phyloP scores from a whole-genome alignment of 2,329 filamentous ascomycete species.

The Calycina marina region DNA sequence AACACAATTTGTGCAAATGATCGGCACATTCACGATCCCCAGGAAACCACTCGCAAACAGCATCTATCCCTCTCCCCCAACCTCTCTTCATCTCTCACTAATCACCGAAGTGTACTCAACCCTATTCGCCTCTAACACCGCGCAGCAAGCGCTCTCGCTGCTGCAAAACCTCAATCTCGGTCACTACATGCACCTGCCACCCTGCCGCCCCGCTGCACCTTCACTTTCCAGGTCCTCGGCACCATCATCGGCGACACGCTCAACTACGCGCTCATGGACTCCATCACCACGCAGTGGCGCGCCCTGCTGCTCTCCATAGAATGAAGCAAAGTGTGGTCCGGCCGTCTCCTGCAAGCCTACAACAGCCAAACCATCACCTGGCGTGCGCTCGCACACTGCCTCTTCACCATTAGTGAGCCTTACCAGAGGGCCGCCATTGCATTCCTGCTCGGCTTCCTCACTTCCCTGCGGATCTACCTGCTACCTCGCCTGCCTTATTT shows the following conservation, averaged over 20 bases:
- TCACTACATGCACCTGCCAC: constrained; percentile 31
- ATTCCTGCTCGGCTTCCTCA: constrained; percentile 28
- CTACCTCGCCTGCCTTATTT: too few relatives aligned
- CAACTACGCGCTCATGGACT: constrained; percentile 41
- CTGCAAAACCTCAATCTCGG: constrained; percentile 35
- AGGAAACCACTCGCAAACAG: constrained; percentile 56
- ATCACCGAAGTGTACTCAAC: constrained; percentile 42
- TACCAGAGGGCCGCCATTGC: constrained; percentile 28
- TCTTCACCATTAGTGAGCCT: constrained; percentile 27
- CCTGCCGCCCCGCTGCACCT: constrained; percentile 25
- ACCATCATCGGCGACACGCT: constrained; percentile 28
- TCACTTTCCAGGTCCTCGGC: constrained; percentile 28
- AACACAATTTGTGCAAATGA: constrained; percentile 32
- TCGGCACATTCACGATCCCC: constrained; percentile 30
- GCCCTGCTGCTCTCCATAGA: constrained; percentile 27
- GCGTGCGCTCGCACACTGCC: constrained; percentile 25
- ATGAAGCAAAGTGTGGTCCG: constrained; percentile 32
- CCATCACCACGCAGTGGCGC: constrained; percentile 29
- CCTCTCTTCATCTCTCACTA: neutral
- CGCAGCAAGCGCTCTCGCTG: constrained; percentile 30
- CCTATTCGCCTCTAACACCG: constrained; percentile 43
- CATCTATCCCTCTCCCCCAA: neutral
- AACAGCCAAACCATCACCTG: constrained; percentile 28
- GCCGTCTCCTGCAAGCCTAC: constrained; percentile 30
- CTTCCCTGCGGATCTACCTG: constrained; percentile 27